Percentiles rank a stretch among this genome's conserved stretches.
phyloP scores from a whole-genome alignment of 176 grass and related monocot genomes.

The Oryza officinalis region DNA sequence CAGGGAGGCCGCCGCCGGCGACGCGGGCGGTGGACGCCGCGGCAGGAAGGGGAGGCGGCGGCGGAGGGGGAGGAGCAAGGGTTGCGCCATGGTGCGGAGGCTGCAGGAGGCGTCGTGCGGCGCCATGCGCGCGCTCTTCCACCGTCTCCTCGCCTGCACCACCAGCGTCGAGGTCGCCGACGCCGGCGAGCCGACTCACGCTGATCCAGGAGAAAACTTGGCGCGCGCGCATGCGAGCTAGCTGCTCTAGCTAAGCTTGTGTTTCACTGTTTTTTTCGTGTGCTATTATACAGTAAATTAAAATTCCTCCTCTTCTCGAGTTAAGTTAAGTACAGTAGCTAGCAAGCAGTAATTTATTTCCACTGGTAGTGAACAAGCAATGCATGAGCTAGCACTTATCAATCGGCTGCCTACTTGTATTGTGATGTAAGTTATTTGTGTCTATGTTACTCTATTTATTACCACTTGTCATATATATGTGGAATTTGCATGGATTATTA shows the following conservation, averaged over 20 bases:
- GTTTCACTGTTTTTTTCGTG: background rate
- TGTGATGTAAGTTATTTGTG: conserved; percentile 34
- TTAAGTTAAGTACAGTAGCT: conserved; percentile 14
- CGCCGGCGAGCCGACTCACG: conserved; percentile 14
- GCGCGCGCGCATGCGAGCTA: background rate
- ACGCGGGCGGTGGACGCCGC: background rate
- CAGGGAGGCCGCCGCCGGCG: background rate
- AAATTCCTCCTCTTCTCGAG: background rate
- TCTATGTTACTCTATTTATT: conserved; percentile 25
- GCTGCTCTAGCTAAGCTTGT: background rate
- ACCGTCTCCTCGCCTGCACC: conserved; percentile 68
- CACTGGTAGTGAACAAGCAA: background rate
- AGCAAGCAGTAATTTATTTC: background rate
- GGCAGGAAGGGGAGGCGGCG: conserved; percentile 5
- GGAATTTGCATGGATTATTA: background rate
- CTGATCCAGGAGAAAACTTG: background rate
- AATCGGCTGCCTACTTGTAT: background rate
- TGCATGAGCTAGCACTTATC: background rate
- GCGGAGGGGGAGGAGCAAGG: conserved; percentile 34
- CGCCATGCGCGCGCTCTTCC: conserved; percentile 55
- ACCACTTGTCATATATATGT: background rate
- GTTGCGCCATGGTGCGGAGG: conserved; percentile 41
- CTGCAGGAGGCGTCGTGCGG: conserved; percentile 58
- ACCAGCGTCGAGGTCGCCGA: conserved; percentile 74
- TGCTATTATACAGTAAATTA: background rate